phyloP scores from a whole-genome alignment of 2,329 filamentous ascomycete genomes.

The Chalara sp. region DNA sequence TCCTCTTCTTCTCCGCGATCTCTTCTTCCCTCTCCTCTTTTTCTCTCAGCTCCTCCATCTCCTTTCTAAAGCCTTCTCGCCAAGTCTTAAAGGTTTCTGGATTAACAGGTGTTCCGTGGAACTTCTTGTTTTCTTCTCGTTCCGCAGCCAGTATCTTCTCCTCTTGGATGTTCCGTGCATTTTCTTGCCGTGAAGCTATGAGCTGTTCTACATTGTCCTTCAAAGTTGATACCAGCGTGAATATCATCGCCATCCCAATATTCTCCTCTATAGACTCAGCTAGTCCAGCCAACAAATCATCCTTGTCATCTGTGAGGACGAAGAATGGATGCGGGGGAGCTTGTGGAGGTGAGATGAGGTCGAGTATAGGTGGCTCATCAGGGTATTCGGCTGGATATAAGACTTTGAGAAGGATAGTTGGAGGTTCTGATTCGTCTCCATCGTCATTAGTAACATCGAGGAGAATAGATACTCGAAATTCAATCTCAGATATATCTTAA shows the following conservation, averaged over 20 bases:
- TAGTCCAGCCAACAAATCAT: constrained; percentile 63
- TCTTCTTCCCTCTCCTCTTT: constrained; percentile 68
- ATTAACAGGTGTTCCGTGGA: constrained; percentile 87
- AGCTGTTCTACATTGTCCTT: constrained; percentile 90
- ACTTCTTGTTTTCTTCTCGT: constrained; percentile 92
- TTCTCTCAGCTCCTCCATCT: constrained; percentile 69
- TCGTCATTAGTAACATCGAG: constrained; percentile 69
- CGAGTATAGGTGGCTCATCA: constrained; percentile 76
- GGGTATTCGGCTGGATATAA: constrained; percentile 88
- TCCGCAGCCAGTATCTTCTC: constrained; percentile 56
- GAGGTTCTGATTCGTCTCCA: constrained; percentile 54
- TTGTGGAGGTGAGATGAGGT: constrained; percentile 70
- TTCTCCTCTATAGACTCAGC: constrained; percentile 80
- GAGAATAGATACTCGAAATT: constrained; percentile 80
- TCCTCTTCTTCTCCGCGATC: constrained; percentile 75
- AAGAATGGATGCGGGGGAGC: constrained; percentile 64
- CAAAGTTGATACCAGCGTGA: constrained; percentile 77
- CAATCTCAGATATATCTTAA: constrained; percentile 79
- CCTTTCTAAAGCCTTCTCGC: constrained; percentile 69
- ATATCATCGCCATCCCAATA: constrained; percentile 95
- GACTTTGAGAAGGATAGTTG: constrained; percentile 74
- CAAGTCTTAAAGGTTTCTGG: constrained; percentile 78
- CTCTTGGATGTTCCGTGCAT: constrained; percentile 49
- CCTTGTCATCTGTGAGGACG: constrained; percentile 74
- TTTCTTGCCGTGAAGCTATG: constrained; percentile 65